Evolutionary conservation across 2,329 filamentous ascomycete genomes (phyloP).

Genomic region (Botrytis medusae): DNA sequence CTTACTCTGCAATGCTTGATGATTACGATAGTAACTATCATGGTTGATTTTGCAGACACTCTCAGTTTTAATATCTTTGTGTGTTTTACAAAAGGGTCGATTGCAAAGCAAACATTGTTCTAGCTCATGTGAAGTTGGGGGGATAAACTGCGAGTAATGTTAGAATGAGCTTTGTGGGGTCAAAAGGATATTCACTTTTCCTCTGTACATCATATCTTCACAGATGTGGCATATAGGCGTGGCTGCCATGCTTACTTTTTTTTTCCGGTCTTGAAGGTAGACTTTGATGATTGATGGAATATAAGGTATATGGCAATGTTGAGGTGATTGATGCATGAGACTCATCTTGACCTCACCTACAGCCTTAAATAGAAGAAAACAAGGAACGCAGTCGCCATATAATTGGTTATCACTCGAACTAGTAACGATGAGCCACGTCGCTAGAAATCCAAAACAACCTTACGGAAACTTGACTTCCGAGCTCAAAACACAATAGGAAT

Average conservation of each 20-base stretch:
- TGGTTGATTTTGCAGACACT: background rate
- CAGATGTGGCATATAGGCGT: background rate
- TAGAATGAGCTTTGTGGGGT: background rate
- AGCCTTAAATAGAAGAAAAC: background rate
- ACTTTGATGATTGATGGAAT: background rate
- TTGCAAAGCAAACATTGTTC: background rate
- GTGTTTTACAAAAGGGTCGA: background rate
- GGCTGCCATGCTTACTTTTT: background rate
- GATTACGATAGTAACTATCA: accelerated
- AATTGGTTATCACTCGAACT: too few species aligned
- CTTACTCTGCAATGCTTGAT: accelerated
- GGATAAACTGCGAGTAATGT: background rate
- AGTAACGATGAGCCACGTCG: background rate
- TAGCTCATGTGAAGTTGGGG: accelerated
- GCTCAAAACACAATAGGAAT: background rate
- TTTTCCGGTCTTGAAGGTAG: background rate
- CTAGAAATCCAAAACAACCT: background rate
- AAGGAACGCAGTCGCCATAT: too few species aligned
- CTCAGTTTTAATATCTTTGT: background rate
- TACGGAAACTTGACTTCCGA: background rate
- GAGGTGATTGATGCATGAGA: background rate
- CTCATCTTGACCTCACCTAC: background rate
- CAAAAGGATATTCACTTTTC: background rate
- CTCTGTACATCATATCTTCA: background rate
- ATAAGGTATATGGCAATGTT: background rate